These are phyloP conservation scores for Alternaria arbusti DNA, from an alignment of 2,329 filamentous ascomycete genomes.

Conservation along the genomic window DNA sequence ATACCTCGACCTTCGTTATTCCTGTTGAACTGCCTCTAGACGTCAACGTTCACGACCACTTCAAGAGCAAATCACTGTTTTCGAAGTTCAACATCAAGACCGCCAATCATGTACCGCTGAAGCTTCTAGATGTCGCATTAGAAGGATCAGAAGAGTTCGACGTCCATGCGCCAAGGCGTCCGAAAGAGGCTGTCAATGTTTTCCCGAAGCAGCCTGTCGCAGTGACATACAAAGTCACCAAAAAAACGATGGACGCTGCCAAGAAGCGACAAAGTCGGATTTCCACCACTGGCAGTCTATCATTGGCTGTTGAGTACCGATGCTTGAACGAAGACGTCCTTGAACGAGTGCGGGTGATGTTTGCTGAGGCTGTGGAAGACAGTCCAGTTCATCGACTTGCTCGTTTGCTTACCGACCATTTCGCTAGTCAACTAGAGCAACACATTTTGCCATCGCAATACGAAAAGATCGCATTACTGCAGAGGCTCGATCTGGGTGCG, in stretches of 20 bases:
- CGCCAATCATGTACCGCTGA: constrained; percentile 74
- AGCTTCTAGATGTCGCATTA: constrained; percentile 74
- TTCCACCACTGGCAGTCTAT: constrained; percentile 55
- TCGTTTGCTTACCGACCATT: constrained; percentile 59
- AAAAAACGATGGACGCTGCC: constrained; percentile 52
- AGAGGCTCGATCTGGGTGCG: constrained; percentile 58
- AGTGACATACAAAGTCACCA: constrained; percentile 77
- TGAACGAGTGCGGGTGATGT: constrained; percentile 53
- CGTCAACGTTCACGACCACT: constrained; percentile 96
- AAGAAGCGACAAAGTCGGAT: constrained; percentile 28
- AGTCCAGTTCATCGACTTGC: constrained; percentile 56
- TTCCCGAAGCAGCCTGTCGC: constrained; percentile 84
- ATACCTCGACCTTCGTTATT: constrained; percentile 67
- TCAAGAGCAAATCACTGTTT: constrained; percentile 81
- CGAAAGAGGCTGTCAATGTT: constrained; percentile 61
- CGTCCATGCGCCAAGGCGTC: constrained; percentile 62
- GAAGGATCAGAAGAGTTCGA: constrained; percentile 72
- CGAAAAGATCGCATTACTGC: constrained; percentile 61
- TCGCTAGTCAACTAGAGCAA: constrained; percentile 56
- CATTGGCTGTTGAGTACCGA: constrained; percentile 76
- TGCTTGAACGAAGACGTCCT: constrained; percentile 77
- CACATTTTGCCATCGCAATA: constrained; percentile 57
- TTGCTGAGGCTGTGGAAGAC: constrained; percentile 54
- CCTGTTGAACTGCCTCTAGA: constrained; percentile 81
- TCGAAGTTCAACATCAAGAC: constrained; percentile 92